Base-by-base conservation (phyloP, 495 filamentous ascomycete species). In the Aspergillus wentii region DNA sequence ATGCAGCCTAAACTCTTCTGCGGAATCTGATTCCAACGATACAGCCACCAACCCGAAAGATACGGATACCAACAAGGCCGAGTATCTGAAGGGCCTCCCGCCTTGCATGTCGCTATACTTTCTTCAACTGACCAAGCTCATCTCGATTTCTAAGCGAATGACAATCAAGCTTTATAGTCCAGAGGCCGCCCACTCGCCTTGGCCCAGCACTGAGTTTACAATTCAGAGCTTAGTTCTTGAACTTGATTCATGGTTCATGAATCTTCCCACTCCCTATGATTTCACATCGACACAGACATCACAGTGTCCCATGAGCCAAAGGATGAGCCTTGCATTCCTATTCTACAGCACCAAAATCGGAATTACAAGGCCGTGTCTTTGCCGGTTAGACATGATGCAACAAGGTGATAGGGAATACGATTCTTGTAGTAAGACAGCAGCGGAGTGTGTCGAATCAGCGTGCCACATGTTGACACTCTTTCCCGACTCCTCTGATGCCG, bases 321-420 rank as follows among this genome's bases (percentile, higher is more conserved):
- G 66, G 29, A 69, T 61, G 53, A 66, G 65, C 14, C 59, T 75
- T 10, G 71, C 70, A 0, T 70, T 84, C 40, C 49, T 75, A 9
- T 82, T 75, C 43, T 67, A 76, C 51, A 76, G 76, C 40, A 72
- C 71, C 8, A 72, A 69, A 11, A 75, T 81, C n/a, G 57, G 78
- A 15, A 73, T 82, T 27, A 72, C 75, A 41, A 69, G 78, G 6
- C 80, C 80, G 1, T 82, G 75, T 41, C 67, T 83, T 8, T 79
- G 75, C 46, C 67, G 69, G 2, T 46, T 75, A 2, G 71, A 76
- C n/a, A 58, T 68, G 1, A 45, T 61, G 8, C 18, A 44, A 9
- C 31, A 42, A 5, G 57, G 58, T 2, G 56, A 57, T 17, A 50
- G 52, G 11, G 71, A 67, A 1, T 63, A 63, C 32, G 60, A 68